Evolutionary conservation across 495 filamentous ascomycete species (phyloP), one percentile per base, ranked within the genome.

Genomic region (Geoglossum glabrum): DNA sequence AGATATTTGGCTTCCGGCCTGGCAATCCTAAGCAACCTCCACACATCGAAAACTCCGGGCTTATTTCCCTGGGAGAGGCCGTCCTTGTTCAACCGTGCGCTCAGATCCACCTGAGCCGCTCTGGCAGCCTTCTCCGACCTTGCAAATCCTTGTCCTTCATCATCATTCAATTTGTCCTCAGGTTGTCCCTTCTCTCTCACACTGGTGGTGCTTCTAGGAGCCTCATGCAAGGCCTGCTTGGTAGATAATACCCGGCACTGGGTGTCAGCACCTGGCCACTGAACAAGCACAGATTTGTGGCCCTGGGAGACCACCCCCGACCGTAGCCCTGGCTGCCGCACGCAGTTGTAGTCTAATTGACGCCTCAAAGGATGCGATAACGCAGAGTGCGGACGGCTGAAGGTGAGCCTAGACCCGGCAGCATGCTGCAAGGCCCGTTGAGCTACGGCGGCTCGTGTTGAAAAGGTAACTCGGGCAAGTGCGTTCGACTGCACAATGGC

Each of bases 71-170:
- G 68, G 23, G 76, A 71, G 55, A 81, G 76, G 0, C 85, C 83
- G 47, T 93, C 87, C 65, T 88, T 95, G 34, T 80, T 83, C 38
- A 98, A 72, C 47, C 82, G 84, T 28, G 92, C 93, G 50, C 84
- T 82, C 61, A 97, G 74, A 67, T 98, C 94, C 47, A 97, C 72
- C 62, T 96, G 81, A 3, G 88, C 82, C n/a, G 88, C 90, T 66
- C 90, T 82, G 3, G 79, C 77, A 36, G 88, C 92, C 68, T 84
- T 87, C 68, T 90, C 89, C 0, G 82, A 80, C 26, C 77, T 69
- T 61, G 72, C 76, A 64, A 86, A 86, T 31, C 74, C 80, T 19
- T 55, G 38, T 54, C 45, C 49, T 5, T 51, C 54, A 27, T 55
- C 55, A 15, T 19, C 62, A 6, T 61, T 47, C 15, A 38, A 15